Evolutionary conservation across 2,329 filamentous ascomycete genomes (phyloP).

Genomic region (Fusarium mexicanum): DNA sequence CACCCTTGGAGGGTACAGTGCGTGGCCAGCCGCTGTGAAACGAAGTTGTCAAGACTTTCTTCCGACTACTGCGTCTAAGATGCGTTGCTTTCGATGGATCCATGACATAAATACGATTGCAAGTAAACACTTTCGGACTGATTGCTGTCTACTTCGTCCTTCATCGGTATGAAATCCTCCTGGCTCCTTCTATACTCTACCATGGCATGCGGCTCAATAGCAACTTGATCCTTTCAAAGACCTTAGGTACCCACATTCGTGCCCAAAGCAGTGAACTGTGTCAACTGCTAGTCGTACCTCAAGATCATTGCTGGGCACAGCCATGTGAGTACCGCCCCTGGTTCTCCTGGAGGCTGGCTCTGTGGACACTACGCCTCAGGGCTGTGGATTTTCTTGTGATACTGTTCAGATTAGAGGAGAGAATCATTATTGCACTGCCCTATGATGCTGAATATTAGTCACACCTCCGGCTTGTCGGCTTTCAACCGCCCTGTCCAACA

Average conservation of each 20-base stretch:
- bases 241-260: slow-evolving; percentile 15
- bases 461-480: neutral
- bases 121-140: neutral
- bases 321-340: neutral
- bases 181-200: slow-evolving; percentile 19
- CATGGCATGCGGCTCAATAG: slow-evolving; percentile 21
- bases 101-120: neutral
- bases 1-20: neutral
- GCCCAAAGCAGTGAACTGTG: neutral
- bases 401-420: neutral
- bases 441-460: neutral
- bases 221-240: neutral
- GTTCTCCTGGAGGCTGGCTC: neutral
- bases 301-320: neutral
- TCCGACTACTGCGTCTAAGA: neutral
- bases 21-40: neutral
- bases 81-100: neutral
- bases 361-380: neutral
- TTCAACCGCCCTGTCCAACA: neutral
- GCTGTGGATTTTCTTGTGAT: neutral
- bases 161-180: neutral
- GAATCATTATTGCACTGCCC: neutral
- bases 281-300: neutral
- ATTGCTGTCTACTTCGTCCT: neutral
- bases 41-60: neutral